These are phyloP conservation scores for Alternaria novae-zelandiae DNA, from an alignment of 2,329 filamentous ascomycete species.

Conservation along the genomic window DNA sequence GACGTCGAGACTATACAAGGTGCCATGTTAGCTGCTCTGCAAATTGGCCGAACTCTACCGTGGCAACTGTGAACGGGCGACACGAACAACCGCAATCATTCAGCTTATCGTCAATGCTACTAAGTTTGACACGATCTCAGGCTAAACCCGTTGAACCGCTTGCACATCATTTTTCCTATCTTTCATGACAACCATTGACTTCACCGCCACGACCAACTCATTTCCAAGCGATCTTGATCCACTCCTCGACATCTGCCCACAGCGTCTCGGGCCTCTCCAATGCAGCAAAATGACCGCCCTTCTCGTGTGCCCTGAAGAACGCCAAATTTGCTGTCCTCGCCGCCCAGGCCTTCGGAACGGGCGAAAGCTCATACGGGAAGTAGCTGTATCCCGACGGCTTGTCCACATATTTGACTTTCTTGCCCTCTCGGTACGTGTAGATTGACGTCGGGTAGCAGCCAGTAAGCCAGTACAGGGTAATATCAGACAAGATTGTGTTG, in stretches of 20 bases:
- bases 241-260: conserved; percentile 55
- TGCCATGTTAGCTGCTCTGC: neutral
- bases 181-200: neutral
- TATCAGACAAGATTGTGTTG: conserved; percentile 56
- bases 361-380: conserved; percentile 53
- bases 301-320: conserved; percentile 45
- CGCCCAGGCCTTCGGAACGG: conserved; percentile 51
- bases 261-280: conserved; percentile 53
- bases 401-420: conserved; percentile 35
- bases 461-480: conserved; percentile 64
- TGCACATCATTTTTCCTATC: neutral
- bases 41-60: neutral
- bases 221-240: conserved; percentile 46
- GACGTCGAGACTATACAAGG: neutral
- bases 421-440: conserved; percentile 57
- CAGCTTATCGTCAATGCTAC: neutral
- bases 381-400: conserved; percentile 55
- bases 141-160: neutral
- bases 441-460: conserved; percentile 56
- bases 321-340: conserved; percentile 48
- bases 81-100: neutral
- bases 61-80: neutral
- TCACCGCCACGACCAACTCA: conserved; percentile 1
- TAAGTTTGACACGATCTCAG: neutral
- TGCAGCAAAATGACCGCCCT: conserved; percentile 57